Evolutionary conservation across 2,329 filamentous ascomycete genomes (phyloP), one percentile per base, ranked within the genome.

Genomic region (Gliomastix tumulicola): DNA sequence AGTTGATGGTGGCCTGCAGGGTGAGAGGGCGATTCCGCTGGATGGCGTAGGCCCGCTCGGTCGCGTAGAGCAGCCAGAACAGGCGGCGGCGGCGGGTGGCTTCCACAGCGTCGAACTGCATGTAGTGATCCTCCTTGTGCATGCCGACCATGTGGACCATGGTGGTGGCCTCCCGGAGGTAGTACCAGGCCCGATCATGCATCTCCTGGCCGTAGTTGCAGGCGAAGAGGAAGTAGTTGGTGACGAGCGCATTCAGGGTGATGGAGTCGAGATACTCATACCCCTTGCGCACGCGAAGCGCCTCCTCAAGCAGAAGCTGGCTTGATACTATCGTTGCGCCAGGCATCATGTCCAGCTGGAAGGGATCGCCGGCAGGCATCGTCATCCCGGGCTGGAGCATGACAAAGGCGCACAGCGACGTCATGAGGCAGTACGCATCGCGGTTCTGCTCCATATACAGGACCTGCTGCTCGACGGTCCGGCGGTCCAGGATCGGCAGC

Each of bases 141-240:
- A 82, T 74, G 36, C 68, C 69, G 20, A 66, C 57, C 48, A 82
- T 72, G 47, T 78, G 70, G 20, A 74, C 69, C 56, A 90, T 67
- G 6, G 84, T 88, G 3, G 79, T 82, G 6, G 83, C 82, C 57
- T 92, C 85, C 19, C 84, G 78, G 9, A 90, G 65, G 53, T 87
- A 79, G 51, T 80, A 88, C 84, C 85, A 90, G 2, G 84, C 84
- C 55, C 80, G 79, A 43, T 84, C 79, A 54, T 88, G 82, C 54
- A 80, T 69, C 43, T 88, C 82, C 32, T 86, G 63, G 25, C 77
- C 81, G 42, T 83, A 82, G 54, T 82, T 77, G 40, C 80, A 82
- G 25, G 76, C 82, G 48, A 86, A 88, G 19, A 90, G 56, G 55
- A 90, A 88, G 57, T 85, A 88, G 37, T 82, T 88, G n/a, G 82